Base-by-base conservation (phyloP, 2,329 filamentous ascomycete species). In the Erysiphe pulchra region DNA sequence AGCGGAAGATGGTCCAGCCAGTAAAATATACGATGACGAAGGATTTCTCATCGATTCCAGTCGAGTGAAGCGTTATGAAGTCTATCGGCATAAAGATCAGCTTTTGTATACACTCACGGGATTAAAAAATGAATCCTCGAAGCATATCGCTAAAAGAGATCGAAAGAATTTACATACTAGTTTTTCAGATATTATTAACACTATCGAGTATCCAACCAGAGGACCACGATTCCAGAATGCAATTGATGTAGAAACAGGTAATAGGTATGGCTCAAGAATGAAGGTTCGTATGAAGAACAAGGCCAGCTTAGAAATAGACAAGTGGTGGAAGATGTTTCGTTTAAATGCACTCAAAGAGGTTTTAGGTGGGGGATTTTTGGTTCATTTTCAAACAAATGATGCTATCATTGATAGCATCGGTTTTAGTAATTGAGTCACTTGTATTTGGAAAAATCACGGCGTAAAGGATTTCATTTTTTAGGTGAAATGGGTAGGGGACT, bases 281-380 rank as follows among this genome's bases (percentile, higher is more conserved):
- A 69, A 63, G 11, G 65, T 82, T 36, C 68, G 69, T 47, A 70
- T 81, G 46, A 65, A 69, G 45, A 64, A 65, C 18, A 68, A 66
- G 42, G 70, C 73, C 2, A 66, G 69, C 45, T 70, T 81, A 63
- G 67, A 63, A 44, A 73, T 82, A 44, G 75, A 82, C 58, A 69
- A 70, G 51, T 83, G 78, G 78, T 82, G 77, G 77, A 82, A 82
- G 59, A 62, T 80, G 53, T 65, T 73, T 52, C 65, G 76, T 30
- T 59, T 80, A 44, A 71, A 75, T 49, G 68, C 69, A 2, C 59
- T 82, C 45, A 68, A 73, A 54, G 61, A 75, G 36, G 61, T 75
- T 30, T 60, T 81, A 37, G 70, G 72, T 47, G 68, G 70, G 13
- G 75, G 75, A 0, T 76, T 79, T 51, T 59, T 73, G 41, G 65